A percentile compares a stretch with the other conserved stretches of the same genome.
Conservation (phyloP, 305 asterid species). For the Fraxinus ornus region DNA sequence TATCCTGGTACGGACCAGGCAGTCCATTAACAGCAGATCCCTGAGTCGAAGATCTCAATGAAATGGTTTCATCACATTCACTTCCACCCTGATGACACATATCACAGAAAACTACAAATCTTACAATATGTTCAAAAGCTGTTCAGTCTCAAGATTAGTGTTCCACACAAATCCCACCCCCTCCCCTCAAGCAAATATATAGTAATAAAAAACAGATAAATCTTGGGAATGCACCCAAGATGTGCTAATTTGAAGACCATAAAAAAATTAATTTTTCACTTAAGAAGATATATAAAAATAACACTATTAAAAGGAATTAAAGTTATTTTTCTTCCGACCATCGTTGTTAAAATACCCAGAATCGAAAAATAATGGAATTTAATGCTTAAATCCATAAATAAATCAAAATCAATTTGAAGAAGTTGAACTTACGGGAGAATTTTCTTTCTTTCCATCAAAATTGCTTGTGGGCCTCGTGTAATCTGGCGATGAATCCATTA, state of each 20-base stretch:
- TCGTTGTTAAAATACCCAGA: neutral
- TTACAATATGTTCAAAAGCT: constrained; percentile 10
- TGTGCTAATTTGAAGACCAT: neutral
- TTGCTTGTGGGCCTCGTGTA: constrained; percentile 37
- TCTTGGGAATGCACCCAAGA: neutral
- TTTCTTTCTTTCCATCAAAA: constrained; percentile 45
- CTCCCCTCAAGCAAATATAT: neutral
- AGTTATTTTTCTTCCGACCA: neutral
- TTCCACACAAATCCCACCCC: neutral
- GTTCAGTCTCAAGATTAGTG: neutral
- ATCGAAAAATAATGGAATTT: neutral
- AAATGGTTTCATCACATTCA: constrained; percentile 51
- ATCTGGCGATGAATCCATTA: constrained; percentile 56
- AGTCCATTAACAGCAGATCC: constrained; percentile 44
- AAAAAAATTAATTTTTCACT: neutral
- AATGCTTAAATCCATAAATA: neutral
- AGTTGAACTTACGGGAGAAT: constrained; percentile 41
- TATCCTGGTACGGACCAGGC: constrained; percentile 21
- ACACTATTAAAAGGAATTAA: constrained; percentile 2
- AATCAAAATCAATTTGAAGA: neutral
- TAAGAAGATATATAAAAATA: neutral
- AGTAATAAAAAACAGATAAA: neutral
- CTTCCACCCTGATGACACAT: constrained; percentile 47
- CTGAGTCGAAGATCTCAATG: constrained; percentile 51
- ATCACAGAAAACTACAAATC: constrained; percentile 2